phyloP scores from a whole-genome alignment of 768 basidiomycete species.

The Collybia sordida region DNA sequence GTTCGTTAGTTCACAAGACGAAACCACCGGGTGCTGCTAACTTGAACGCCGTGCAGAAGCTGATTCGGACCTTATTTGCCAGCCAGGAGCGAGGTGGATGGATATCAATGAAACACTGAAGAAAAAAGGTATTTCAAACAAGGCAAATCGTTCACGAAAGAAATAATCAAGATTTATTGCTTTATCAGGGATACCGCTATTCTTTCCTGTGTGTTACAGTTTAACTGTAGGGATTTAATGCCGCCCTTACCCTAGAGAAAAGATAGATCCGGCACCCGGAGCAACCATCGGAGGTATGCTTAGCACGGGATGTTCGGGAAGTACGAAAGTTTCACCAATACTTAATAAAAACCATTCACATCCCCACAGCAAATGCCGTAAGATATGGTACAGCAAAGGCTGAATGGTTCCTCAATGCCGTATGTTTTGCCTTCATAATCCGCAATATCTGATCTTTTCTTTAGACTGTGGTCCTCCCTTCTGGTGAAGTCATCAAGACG shows the following conservation, averaged over 20 bases:
- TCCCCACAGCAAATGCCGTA: conserved; percentile 64
- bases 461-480: conserved; percentile 86
- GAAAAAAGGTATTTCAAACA: conserved; percentile 45
- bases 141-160: background rate
- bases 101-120: conserved; percentile 66
- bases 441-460: background rate
- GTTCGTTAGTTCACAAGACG: conserved; percentile 32
- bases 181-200: conserved; percentile 63
- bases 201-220: conserved; percentile 63
- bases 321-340: conserved; percentile 31
- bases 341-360: background rate
- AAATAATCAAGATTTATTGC: background rate
- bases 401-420: conserved; percentile 86
- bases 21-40: background rate
- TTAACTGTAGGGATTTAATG: background rate
- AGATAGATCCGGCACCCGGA: conserved; percentile 78
- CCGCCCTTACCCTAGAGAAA: too few relatives aligned
- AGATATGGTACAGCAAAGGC: conserved; percentile 87
- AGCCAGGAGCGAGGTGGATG: conserved; percentile 72
- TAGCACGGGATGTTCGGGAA: conserved; percentile 85
- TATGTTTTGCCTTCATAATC: background rate
- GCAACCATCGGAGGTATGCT: conserved; percentile 88
- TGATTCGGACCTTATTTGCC: conserved; percentile 74
- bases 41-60: conserved; percentile 38
- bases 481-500: conserved; percentile 90